Conservation (phyloP, 2,329 filamentous ascomycete genomes). For the Colletotrichum sp. region DNA sequence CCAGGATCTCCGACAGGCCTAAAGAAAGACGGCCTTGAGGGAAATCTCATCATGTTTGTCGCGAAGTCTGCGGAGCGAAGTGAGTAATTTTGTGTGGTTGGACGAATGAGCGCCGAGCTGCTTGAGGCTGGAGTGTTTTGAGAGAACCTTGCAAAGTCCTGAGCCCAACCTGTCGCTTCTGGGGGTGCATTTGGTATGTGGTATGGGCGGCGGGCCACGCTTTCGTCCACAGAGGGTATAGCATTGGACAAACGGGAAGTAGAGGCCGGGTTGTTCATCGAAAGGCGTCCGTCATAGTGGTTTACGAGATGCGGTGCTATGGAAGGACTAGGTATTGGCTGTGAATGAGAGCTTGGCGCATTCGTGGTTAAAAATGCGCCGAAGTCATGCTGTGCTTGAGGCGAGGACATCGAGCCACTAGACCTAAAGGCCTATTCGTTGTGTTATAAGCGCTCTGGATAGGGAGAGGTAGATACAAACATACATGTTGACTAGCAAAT, state of each 20-base stretch:
- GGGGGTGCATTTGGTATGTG: not conserved
- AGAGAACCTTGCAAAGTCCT: slow-evolving; percentile 7
- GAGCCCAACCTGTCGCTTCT: slow-evolving; percentile 2
- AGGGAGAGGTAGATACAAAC: not conserved
- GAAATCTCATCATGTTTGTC: not conserved
- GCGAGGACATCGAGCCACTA: not conserved
- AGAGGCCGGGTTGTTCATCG: not conserved
- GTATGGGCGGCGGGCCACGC: not conserved
- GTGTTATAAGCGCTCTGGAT: not conserved
- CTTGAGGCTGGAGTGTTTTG: not conserved
- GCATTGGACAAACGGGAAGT: not conserved
- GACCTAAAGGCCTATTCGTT: slow-evolving; percentile 9
- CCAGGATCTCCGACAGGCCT: not conserved
- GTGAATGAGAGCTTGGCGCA: not conserved
- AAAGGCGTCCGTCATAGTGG: not conserved
- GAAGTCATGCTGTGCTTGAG: slow-evolving; percentile 36
- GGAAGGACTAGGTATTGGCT: not conserved
- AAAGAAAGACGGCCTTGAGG: not conserved
- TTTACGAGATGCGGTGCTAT: not conserved
- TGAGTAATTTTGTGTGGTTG: not conserved
- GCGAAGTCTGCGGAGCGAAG: not conserved
- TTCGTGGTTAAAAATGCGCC: slow-evolving; percentile 36
- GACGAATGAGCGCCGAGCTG: not conserved
- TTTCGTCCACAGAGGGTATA: too few relatives aligned
- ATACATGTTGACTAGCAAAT: not conserved